Evolutionary conservation across 1,284 basidiomycete species (phyloP), one percentile per base, ranked within the genome.

Genomic region (Sporisorium graminicola): DNA sequence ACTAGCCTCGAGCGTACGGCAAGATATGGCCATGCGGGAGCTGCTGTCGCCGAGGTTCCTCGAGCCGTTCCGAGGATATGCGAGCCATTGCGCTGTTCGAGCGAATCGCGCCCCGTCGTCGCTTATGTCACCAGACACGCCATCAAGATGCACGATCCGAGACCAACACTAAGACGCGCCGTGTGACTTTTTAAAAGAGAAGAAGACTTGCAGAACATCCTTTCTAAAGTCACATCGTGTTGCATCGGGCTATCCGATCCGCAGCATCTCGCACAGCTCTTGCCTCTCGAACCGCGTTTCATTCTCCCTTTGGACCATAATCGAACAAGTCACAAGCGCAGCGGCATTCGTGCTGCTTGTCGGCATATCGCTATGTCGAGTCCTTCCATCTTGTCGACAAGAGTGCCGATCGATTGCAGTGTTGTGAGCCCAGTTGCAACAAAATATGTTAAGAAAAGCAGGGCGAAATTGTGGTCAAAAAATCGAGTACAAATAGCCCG

Each of bases 101-200:
- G 49, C 49, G 49, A 50, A 33, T 18, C 8, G 29, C 49, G 29
- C 18, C 27, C 46, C n/a, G n/a, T 7, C 13, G 22, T n/a, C 40
- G 40, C 31, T 51, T 35, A 27, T 35, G 50, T 31, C n/a, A 13
- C n/a, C 12, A 22, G n/a, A 33, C n/a, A 31, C 50, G 50, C 16
- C 5, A 31, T 33, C 50, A 20, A 37, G 50, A 37, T 52, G 31
- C 50, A 37, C 47, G 22, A 31, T 31, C 49, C 29, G 47, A 51
- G 50, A 51, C 50, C 50, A 35, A 51, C 29, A 51, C 50, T 24
- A 20, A 51, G n/a, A 51, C 50, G 47, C 47, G 47, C 47, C 27
- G n/a, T 20, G 49, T 50, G 18, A 31, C 49, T n/a, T 20, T 31
- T 29, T 9, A 9, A 9, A n/a, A 0, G 13, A 49, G 16, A 40